Base-by-base conservation (phyloP, 2,329 filamentous ascomycete species). In the Coniochaeta sp. region DNA sequence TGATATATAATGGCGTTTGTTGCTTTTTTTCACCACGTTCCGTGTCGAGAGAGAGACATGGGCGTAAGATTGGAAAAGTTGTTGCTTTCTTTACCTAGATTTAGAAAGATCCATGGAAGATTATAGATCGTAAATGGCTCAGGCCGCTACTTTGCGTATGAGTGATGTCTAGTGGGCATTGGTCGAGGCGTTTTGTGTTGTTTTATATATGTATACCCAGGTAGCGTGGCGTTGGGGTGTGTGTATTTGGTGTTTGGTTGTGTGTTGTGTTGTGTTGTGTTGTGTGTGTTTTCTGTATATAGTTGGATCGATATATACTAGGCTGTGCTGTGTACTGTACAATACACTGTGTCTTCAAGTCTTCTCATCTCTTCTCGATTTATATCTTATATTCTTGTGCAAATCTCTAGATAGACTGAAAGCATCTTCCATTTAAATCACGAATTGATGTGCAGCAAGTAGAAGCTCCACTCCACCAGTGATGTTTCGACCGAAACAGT, bases 111-210 rank as follows among this genome's bases (percentile, higher is more conserved):
- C 30, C 28, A 34, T 38, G 3, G 3, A 44, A 24, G 36, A 42
- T 44, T 57, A 57, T 40, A 57, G 34, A 57, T 38, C 55, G 55
- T 57, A 57, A 40, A 57, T 24, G 32, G 55, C 55, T 44, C 55
- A 44, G 34, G 55, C 55, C 32, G 55, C 24, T 40, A 17, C 55
- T 40, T 40, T 40, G 34, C 28, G 30, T 42, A 30, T 44, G 50
- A 55, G 38, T 57, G 55, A 38, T 56, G 55, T 44, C 34, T 44
- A 28, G 17, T 57, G 36, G 38, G 55, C 55, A 57, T 57, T 44
- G 14, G 30, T 57, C 34, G 4, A 42, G 55, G 30, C 54, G 30
- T 55, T 57, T 2, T 57, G 34, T 44, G 34, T 30, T 40, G 55
- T 42, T 14, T 30, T 57, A 57, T 24, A 24, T 28, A 32, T 55